These are phyloP conservation scores for Crithidia sp. DNA, from an alignment of 208 protist genomes.

Conservation along the genomic window DNA sequence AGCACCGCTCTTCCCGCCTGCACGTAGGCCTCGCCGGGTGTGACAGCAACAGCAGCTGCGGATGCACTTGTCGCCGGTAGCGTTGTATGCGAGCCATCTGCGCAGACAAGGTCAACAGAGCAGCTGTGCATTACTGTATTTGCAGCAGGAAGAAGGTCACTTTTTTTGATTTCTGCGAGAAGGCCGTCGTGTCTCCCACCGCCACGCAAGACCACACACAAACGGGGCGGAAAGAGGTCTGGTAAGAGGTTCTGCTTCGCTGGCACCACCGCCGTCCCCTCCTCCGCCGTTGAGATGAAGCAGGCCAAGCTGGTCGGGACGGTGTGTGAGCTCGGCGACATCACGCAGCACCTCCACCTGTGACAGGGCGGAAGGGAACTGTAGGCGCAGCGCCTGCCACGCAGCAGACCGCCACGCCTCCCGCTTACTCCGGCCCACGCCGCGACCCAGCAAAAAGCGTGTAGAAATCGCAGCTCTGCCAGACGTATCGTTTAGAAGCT, in stretches of 20 bases:
- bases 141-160: not conserved
- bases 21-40: constrained; percentile 13
- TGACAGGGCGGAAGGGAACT: constrained; percentile 48
- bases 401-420: constrained; percentile 65
- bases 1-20: constrained; percentile 13
- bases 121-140: constrained; percentile 1
- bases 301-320: constrained; percentile 23
- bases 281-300: not conserved
- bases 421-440: constrained; percentile 48
- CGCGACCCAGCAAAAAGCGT: constrained; percentile 53
- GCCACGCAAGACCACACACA: constrained; percentile 5
- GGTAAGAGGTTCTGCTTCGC: too few species aligned
- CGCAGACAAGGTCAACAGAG: constrained; percentile 10
- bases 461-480: too few species aligned
- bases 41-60: constrained; percentile 2
- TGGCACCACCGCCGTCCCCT: too few species aligned
- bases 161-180: not conserved
- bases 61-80: not conserved
- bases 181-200: not conserved
- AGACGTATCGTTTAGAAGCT: too few species aligned
- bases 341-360: constrained; percentile 51
- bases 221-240: too few species aligned
- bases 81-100: not conserved
- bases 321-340: constrained; percentile 29
- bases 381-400: constrained; percentile 49